These are phyloP conservation scores for Diaporthe capsici DNA, from an alignment of 2,329 filamentous ascomycete genomes.

Conservation along the genomic window DNA sequence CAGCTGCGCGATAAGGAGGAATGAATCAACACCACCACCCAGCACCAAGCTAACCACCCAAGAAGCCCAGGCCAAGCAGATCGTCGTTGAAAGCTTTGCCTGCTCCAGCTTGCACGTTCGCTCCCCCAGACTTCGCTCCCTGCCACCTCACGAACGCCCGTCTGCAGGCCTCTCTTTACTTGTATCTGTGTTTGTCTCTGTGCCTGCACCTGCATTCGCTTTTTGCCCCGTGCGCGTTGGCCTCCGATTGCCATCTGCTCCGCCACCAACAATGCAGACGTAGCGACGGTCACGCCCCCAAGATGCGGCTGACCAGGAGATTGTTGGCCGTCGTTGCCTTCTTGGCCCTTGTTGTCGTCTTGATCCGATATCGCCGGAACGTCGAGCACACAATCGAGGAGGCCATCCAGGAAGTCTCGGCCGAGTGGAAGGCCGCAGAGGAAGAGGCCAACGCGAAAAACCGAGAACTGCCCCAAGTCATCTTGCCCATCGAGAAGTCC, in stretches of 20 bases:
- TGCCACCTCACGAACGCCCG: background rate
- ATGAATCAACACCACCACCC: slow-evolving; percentile 18
- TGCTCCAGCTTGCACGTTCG: background rate
- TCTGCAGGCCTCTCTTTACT: background rate
- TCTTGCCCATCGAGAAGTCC: slow-evolving; percentile 36
- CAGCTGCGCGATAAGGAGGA: slow-evolving; percentile 26
- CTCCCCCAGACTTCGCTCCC: background rate
- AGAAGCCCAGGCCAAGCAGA: background rate
- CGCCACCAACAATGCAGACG: slow-evolving; percentile 38
- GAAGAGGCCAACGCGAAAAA: slow-evolving; percentile 41
- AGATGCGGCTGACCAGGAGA: slow-evolving; percentile 40
- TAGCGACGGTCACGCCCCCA: slow-evolving; percentile 33
- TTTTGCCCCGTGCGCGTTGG: slow-evolving; percentile 4
- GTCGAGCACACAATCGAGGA: slow-evolving; percentile 41
- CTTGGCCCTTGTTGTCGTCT: slow-evolving; percentile 36
- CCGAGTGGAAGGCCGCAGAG: slow-evolving; percentile 36
- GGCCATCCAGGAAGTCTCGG: slow-evolving; percentile 39
- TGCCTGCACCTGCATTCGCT: slow-evolving; percentile 7
- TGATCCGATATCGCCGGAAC: slow-evolving; percentile 40
- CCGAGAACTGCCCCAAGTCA: slow-evolving; percentile 40
- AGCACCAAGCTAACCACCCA: background rate
- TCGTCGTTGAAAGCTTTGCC: slow-evolving; percentile 4
- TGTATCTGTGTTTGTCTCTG: background rate
- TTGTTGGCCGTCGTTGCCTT: slow-evolving; percentile 37
- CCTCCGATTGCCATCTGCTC: background rate